Evolutionary conservation across 345 rosid species (phyloP), one percentile per base, ranked within the genome.

Genomic region (Acer campestre): DNA sequence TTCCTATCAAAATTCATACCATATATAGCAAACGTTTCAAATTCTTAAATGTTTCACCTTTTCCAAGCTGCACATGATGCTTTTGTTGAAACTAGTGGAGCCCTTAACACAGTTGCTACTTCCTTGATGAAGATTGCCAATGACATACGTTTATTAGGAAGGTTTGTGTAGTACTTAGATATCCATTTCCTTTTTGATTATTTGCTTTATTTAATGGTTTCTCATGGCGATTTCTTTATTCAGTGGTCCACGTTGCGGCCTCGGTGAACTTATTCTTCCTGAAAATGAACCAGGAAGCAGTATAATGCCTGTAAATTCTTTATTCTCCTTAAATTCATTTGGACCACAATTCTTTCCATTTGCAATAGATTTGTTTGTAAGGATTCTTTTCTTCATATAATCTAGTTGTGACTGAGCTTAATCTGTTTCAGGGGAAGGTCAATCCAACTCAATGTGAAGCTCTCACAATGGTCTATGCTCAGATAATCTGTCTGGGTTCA

Each of bases 221-320:
- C 62, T 78, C 16, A 17, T 22, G 49, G 63, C 75, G 70, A 82
- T 85, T 75, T 82, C 79, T 81, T 81, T 59, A 44, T 76, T 74
- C 85, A 92, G 99, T 69, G 99, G 98, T 84, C 99, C 99, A 70
- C 89, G 98, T 78, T 95, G 97, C 68, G 99, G 99, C 77, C 98
- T 95, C 53, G 99, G 99, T 74, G 99, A 95, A 82, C 98, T 95
- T 76, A 86, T 91, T 88, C 97, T 95, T 78, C 99, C 98, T 80
- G 99, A 95, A 91, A 95, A 95, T 80, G 99, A 95, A 88, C 98
- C 97, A 23, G 99, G 99, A 78, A 95, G 99, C 92, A 95, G 98
- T 84, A 95, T 93, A 77, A 95, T 95, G 99, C 99, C 98, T 59
- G 99, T 95, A 91, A 75, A 80, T 18, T 74, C 72, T 44, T 83